Evolutionary conservation across 139 green algal genomes (phyloP), one percentile per base, ranked within the genome.

Genomic region (Micractinium conductrix): DNA sequence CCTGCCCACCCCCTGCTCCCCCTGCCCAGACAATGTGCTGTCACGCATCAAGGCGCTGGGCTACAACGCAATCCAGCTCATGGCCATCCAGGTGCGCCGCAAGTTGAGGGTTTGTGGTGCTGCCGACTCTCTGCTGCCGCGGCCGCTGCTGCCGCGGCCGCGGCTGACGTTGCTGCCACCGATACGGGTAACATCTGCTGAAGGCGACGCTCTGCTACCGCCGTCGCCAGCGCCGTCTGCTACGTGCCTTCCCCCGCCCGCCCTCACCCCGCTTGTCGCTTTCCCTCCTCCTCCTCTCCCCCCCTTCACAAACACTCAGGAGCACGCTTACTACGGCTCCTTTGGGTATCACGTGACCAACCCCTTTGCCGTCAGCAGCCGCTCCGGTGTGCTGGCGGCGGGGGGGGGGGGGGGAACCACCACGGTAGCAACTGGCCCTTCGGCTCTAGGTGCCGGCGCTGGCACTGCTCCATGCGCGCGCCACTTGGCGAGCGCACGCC

Each of bases 31-130:
- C 45, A 92, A 98, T 44, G 93, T 99, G 90, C 90, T 99, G 73
- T 97, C 97, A 26, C 95, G 97, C 88, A 98, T 99, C 85, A 93
- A 80, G 53, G 40, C 24, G n/a, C 84, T 97, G 79, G 97, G 97
- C 26, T 99, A 99, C 94, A 99, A 99, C 90, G 92, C 95, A 26
- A 97, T 99, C 86, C 97, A 99, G 92, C 96, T 99, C 89, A 99
- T 99, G 97, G 97, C 97, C 42, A 91, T 99, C 73, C 97, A 99
- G 91, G 75, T 55, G 55, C 33, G 74, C 10, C 16, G n/a, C n/a
- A n/a, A n/a, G n/a, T n/a, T n/a, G n/a, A 69, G 62, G 28, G 62
- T 38, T 2, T 74, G 38, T 44, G 65, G 60, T 37, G 60, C 26
- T 26, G 60, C n/a, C n/a, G n/a, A n/a, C n/a, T n/a, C n/a, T n/a